Base-by-base conservation (phyloP, 352 stramenopile genomes). In the Poterioochromonas sp. region DNA sequence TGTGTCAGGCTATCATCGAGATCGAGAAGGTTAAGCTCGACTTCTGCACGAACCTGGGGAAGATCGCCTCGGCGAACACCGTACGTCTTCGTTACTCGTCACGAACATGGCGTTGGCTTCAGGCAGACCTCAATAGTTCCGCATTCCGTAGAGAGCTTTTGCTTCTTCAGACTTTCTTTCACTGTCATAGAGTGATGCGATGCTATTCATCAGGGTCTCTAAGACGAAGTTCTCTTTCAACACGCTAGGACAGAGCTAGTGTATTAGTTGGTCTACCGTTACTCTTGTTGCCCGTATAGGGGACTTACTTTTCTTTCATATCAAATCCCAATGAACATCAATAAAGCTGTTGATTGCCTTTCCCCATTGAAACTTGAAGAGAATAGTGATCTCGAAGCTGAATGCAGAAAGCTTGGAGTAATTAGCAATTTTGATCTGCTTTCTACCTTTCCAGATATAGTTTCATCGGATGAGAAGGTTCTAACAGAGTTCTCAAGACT, bases 51-150 rank as follows among this genome's bases (percentile, higher is more conserved):
- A 88, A 91, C n/a, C 83, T 99, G 34, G 93, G 89, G 73, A 58
- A 85, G 40, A 83, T 96, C 73, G 94, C 88, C 84, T 95, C 96
- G 80, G 85, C 88, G 11, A 88, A 90, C 62, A 90, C 91, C 58
- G 95, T 99, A 99, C 95, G 69, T 97, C 89, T 69, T 97, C 89
- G 41, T 83, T 94, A 47, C 64, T 47, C n/a, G 79, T 84, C 60
- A 91, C 89, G 34, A 90, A 97, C 86, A 97, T 98, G 87, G 93
- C 93, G 41, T 85, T 87, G 11, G 91, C 92, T 63, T 97, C 90
- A 2, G 92, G 92, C 41, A 85, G 94, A 49, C 86, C 94, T 2
- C 84, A 80, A 18, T 15, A 94, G 51, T 94, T 97, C 81, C n/a
- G n/a, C n/a, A n/a, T n/a, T n/a, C n/a, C n/a, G n/a, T 20, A 53